Percentiles rank a stretch among this genome's conserved stretches.
Conservation (phyloP, 2,329 filamentous ascomycete species). For the Aspergillus calidoustus region DNA sequence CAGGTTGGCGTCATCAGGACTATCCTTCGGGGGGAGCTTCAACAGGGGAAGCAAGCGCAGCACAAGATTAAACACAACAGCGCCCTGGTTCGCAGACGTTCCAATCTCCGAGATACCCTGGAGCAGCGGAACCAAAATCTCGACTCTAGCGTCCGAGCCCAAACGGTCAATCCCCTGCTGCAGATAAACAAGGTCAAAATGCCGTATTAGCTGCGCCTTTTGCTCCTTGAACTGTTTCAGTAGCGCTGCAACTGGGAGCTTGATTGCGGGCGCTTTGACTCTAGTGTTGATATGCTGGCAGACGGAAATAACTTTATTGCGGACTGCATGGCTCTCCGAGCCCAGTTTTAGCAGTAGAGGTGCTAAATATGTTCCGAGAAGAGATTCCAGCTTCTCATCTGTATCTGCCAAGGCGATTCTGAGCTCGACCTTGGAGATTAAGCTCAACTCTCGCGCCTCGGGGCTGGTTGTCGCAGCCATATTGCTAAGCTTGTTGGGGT, state of each 20-base stretch:
- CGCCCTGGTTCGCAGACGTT: slow-evolving; percentile 59
- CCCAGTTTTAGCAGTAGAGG: slow-evolving; percentile 84
- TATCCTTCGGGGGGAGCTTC: slow-evolving; percentile 73
- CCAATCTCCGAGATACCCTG: slow-evolving; percentile 67
- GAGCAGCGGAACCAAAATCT: slow-evolving; percentile 72
- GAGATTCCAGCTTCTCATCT: slow-evolving; percentile 77
- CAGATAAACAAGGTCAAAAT: slow-evolving; percentile 87
- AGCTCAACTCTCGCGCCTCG: slow-evolving; percentile 72
- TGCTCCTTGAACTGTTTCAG: slow-evolving; percentile 88
- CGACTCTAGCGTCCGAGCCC: slow-evolving; percentile 65
- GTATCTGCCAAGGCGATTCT: slow-evolving; percentile 81
- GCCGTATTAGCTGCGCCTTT: slow-evolving; percentile 74
- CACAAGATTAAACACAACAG: slow-evolving; percentile 80
- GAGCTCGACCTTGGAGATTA: slow-evolving; percentile 85
- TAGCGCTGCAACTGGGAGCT: slow-evolving; percentile 82
- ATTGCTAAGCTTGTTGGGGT: slow-evolving; percentile 14
- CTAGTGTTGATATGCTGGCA: slow-evolving; percentile 74
- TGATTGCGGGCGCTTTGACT: slow-evolving; percentile 65
- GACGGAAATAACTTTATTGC: slow-evolving; percentile 75
- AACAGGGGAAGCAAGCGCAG: slow-evolving; percentile 73
- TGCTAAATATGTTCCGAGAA: slow-evolving; percentile 78
- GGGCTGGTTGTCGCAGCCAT: slow-evolving; percentile 43
- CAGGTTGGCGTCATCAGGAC: slow-evolving; percentile 74
- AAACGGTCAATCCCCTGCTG: slow-evolving; percentile 77
- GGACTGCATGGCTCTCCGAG: slow-evolving; percentile 78